These are phyloP conservation scores for Coelastrella sp. DNA, from an alignment of 139 green algal species.

Conservation along the genomic window DNA sequence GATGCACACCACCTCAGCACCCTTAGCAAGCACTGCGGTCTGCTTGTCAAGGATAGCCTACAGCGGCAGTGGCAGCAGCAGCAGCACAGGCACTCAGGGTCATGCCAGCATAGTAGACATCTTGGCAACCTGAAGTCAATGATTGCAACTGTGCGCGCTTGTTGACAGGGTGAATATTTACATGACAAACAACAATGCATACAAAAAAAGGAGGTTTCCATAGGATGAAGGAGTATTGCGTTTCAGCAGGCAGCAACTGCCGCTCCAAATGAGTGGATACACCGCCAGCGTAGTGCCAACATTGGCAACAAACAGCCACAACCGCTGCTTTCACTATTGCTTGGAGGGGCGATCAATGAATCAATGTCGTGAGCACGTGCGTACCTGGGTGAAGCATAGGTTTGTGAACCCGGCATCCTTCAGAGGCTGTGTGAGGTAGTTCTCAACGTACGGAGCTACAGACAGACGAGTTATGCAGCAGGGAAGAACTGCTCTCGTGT, in stretches of 20 bases:
- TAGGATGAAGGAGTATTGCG: too few species aligned
- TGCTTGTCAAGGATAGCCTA: slow-evolving; percentile 65
- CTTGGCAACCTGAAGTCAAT: too few species aligned
- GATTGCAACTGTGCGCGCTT: too few species aligned
- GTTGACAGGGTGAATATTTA: too few species aligned
- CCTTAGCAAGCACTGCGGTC: slow-evolving; percentile 67
- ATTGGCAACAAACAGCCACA: not conserved
- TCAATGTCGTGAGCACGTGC: too few species aligned
- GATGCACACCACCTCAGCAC: slow-evolving; percentile 58
- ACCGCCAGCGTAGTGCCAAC: too few species aligned
- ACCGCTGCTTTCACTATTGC: not conserved
- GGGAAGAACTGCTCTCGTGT: not conserved
- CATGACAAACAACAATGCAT: too few species aligned
- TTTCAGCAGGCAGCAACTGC: too few species aligned
- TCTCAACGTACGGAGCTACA: slow-evolving; percentile 49
- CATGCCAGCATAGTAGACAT: too few species aligned
- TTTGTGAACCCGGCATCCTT: slow-evolving; percentile 45
- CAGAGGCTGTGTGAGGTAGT: slow-evolving; percentile 18
- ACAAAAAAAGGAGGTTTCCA: too few species aligned
- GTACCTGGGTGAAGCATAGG: slow-evolving; percentile 51
- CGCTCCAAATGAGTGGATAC: too few species aligned
- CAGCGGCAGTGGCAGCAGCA: not conserved
- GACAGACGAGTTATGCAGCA: not conserved
- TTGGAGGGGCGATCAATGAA: too few species aligned
- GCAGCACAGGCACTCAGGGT: not conserved